phyloP scores from a whole-genome alignment of 2,329 filamentous ascomycete species.

The Aspergillus proliferans region DNA sequence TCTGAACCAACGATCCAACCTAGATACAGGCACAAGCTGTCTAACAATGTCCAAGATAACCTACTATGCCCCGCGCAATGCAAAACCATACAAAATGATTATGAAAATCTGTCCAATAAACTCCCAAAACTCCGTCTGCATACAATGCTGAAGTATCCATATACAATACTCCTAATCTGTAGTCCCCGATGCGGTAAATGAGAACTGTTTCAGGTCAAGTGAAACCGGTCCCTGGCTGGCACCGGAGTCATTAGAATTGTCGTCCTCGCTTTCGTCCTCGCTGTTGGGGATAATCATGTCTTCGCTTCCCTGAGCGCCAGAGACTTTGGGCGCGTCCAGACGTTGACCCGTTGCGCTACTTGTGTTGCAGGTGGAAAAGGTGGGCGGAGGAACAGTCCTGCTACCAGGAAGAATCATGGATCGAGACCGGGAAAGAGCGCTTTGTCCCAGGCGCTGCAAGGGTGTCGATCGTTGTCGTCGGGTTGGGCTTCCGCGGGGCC shows the following conservation, averaged over 20 bases:
- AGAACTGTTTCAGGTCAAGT: slow-evolving; percentile 33
- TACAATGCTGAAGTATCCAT: neutral
- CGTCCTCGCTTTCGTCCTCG: slow-evolving; percentile 37
- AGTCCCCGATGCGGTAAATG: slow-evolving; percentile 18
- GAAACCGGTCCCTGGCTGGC: slow-evolving; percentile 8
- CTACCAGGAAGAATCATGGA: slow-evolving; percentile 26
- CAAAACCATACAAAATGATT: neutral
- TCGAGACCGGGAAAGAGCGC: slow-evolving; percentile 32
- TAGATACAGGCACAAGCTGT: neutral
- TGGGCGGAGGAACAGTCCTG: slow-evolving; percentile 4
- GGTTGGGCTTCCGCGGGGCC: slow-evolving; percentile 1
- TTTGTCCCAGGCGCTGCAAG: slow-evolving; percentile 36
- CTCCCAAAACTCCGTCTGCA: neutral
- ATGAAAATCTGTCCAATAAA: neutral
- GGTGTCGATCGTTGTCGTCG: slow-evolving; percentile 29
- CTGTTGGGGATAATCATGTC: slow-evolving; percentile 48
- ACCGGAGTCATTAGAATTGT: slow-evolving; percentile 8
- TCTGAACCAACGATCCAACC: neutral
- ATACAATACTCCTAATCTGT: slow-evolving; percentile 1
- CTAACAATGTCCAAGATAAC: slow-evolving; percentile 4
- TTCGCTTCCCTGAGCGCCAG: slow-evolving; percentile 42
- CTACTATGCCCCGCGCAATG: neutral
- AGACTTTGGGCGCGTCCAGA: neutral
- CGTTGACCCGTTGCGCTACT: neutral
- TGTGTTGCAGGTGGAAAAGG: neutral